Evolutionary conservation across 1,139 yeast species (phyloP).

Genomic region (Zygoascus hellenicus): DNA sequence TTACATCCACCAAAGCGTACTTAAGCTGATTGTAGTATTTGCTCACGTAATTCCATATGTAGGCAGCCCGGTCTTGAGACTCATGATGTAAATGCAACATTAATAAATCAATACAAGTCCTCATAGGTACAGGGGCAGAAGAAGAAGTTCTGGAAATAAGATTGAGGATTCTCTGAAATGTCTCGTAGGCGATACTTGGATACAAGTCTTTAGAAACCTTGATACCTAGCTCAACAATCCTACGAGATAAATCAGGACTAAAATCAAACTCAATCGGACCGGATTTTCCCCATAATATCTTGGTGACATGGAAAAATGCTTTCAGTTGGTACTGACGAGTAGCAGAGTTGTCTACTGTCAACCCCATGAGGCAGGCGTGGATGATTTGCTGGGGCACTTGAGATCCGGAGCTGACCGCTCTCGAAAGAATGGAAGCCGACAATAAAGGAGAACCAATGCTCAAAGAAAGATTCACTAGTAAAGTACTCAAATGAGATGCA

Average conservation of each 20-base stretch:
- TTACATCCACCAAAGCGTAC: slow-evolving; percentile 14
- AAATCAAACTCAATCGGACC: background rate
- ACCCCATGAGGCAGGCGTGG: slow-evolving; percentile 13
- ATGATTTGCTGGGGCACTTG: slow-evolving; percentile 10
- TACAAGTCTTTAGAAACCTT: slow-evolving; percentile 13
- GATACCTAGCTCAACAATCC: slow-evolving; percentile 17
- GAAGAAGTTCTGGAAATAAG: background rate
- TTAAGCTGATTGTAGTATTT: slow-evolving; percentile 9
- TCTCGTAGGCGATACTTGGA: slow-evolving; percentile 24
- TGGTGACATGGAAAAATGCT: slow-evolving; percentile 14
- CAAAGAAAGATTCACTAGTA: slow-evolving; percentile 13
- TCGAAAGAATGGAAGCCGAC: slow-evolving; percentile 19
- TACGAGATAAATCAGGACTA: slow-evolving; percentile 14
- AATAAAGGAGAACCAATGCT: slow-evolving; percentile 18
- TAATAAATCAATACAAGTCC: slow-evolving; percentile 16
- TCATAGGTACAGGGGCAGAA: slow-evolving; percentile 18
- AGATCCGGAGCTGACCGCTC: slow-evolving; percentile 11
- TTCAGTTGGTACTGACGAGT: slow-evolving; percentile 15
- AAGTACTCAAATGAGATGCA: background rate
- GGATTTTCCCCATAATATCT: background rate
- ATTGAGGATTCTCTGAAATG: background rate
- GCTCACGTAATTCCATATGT: slow-evolving; percentile 16
- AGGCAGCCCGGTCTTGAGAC: slow-evolving; percentile 17
- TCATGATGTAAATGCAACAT: slow-evolving; percentile 16
- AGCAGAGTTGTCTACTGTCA: slow-evolving; percentile 18